phyloP scores from a whole-genome alignment of 2,329 filamentous ascomycete genomes.

The Neoarthrinium moseri region DNA sequence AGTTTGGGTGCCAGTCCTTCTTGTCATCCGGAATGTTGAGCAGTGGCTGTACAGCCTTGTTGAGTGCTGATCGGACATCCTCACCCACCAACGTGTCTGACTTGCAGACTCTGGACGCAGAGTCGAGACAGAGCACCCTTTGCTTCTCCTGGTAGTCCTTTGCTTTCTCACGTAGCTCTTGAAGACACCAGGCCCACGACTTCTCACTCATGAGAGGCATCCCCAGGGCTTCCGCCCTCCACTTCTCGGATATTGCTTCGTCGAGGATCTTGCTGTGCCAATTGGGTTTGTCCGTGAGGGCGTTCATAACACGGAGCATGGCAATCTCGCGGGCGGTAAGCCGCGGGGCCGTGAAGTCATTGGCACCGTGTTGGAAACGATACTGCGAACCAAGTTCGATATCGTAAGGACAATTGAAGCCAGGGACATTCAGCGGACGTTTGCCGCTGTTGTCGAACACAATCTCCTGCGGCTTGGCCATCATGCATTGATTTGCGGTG shows the following conservation, averaged over 20 bases:
- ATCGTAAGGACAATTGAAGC: background rate
- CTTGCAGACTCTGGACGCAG: conserved; percentile 43
- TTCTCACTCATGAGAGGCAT: background rate
- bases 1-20: conserved; percentile 63
- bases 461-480: background rate
- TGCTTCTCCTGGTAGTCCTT: conserved; percentile 33
- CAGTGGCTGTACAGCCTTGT: conserved; percentile 40
- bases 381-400: background rate
- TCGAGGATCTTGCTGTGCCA: conserved; percentile 24
- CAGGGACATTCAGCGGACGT: background rate
- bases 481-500: no score
- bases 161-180: conserved; percentile 47
- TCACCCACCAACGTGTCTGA: conserved; percentile 44
- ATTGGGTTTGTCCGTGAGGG: conserved; percentile 23
- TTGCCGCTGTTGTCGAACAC: background rate
- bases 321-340: background rate
- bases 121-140: conserved; percentile 41
- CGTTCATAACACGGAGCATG: conserved; percentile 16
- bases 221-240: conserved; percentile 16
- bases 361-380: background rate
- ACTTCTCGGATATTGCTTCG: conserved; percentile 18
- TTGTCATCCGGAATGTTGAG: conserved; percentile 47
- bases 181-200: conserved; percentile 22
- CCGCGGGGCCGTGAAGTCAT: background rate
- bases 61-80: conserved; percentile 39